Evolutionary conservation across 805 yeast genomes (phyloP).

Genomic region (Wickerhamiella azymoides): DNA sequence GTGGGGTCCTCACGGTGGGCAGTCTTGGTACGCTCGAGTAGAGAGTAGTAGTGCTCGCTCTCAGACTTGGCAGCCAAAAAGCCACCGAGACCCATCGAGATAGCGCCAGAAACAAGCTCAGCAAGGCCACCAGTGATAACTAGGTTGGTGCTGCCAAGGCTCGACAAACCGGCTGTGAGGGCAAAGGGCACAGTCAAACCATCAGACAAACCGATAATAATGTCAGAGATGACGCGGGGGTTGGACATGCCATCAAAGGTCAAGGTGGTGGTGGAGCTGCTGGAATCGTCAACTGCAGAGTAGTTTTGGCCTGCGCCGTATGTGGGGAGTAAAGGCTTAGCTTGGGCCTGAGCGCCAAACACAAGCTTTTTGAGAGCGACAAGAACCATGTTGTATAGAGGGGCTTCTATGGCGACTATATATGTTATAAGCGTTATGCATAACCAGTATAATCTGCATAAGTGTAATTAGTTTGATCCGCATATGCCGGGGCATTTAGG

Average conservation of each 20-base stretch:
- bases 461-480: neutral
- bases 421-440: neutral
- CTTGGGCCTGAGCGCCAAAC: slow-evolving; percentile 16
- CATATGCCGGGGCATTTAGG: slow-evolving; percentile 4
- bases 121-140: slow-evolving; percentile 98
- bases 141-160: slow-evolving; percentile 74
- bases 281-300: slow-evolving; percentile 13
- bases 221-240: slow-evolving; percentile 88
- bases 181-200: slow-evolving; percentile 99
- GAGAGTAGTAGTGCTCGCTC: slow-evolving; percentile 24
- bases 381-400: slow-evolving; percentile 19
- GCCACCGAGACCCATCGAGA: slow-evolving; percentile 97
- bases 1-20: slow-evolving; percentile 16
- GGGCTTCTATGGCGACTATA: neutral
- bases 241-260: slow-evolving; percentile 19
- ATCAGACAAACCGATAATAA: slow-evolving; percentile 86
- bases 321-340: slow-evolving; percentile 23
- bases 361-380: slow-evolving; percentile 23
- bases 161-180: slow-evolving; percentile 85
- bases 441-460: neutral
- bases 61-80: slow-evolving; percentile 89
- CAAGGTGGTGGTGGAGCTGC: slow-evolving; percentile 8
- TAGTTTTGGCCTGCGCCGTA: slow-evolving; percentile 8
- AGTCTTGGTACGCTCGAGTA: slow-evolving; percentile 21
- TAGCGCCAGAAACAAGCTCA: slow-evolving; percentile 91